Evolutionary conservation across 2,329 filamentous ascomycete genomes (phyloP).

Genomic region (Arthrobotrys iridis): DNA sequence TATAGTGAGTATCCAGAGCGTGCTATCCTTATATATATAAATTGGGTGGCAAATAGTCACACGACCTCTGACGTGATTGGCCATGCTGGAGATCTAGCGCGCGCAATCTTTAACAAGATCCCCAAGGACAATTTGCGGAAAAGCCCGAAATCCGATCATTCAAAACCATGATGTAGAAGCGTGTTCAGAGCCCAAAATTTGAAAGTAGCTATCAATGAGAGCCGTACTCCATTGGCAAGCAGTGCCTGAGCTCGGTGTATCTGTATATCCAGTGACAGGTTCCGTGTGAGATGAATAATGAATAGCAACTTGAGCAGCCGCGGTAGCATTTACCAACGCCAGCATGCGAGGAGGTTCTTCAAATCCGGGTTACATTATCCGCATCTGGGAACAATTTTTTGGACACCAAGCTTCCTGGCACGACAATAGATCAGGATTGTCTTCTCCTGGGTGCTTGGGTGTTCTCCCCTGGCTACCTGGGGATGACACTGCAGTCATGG

Average conservation of each 20-base stretch:
- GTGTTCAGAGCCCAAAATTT: slow-evolving; percentile 21
- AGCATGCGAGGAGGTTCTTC: slow-evolving; percentile 4
- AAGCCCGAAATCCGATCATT: neutral
- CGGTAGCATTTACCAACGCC: slow-evolving; percentile 5
- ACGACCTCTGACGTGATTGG: neutral
- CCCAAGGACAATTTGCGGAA: neutral
- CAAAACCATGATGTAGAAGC: slow-evolving; percentile 11
- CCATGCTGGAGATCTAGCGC: neutral
- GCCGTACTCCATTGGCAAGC: slow-evolving; percentile 11
- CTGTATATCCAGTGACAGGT: slow-evolving; percentile 3
- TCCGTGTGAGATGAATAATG: slow-evolving; percentile 2
- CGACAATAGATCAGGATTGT: neutral
- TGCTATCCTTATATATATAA: neutral
- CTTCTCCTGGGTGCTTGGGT: slow-evolving; percentile 10
- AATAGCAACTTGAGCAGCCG: neutral
- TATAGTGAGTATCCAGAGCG: neutral
- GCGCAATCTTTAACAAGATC: neutral
- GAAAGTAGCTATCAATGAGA: slow-evolving; percentile 13
- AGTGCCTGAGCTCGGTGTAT: slow-evolving; percentile 14
- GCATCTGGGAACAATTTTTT: slow-evolving; percentile 6
- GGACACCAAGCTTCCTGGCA: slow-evolving; percentile 10
- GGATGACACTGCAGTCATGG: neutral
- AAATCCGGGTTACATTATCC: neutral
- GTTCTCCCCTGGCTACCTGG: slow-evolving; percentile 3
- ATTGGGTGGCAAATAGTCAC: neutral